Conservation (phyloP, 1,284 basidiomycete species). For the Ceratobasidium theobromae region DNA sequence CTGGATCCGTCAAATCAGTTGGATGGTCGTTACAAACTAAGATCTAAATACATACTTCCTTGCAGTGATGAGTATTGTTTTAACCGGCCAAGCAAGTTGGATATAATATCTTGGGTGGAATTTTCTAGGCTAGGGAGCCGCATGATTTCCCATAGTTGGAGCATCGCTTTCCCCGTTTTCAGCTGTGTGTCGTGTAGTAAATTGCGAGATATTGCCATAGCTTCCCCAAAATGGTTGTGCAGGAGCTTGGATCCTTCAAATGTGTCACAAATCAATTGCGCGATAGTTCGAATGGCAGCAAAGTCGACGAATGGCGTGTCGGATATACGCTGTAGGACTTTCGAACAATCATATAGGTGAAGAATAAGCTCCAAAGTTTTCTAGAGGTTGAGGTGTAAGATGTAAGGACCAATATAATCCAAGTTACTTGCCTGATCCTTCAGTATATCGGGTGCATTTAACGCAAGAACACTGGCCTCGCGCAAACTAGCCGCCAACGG, state of each 20-base stretch:
- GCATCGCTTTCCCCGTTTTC: conserved; percentile 27
- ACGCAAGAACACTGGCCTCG: background rate
- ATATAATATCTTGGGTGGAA: background rate
- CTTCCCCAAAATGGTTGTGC: background rate
- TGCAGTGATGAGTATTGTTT: background rate
- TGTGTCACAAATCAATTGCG: conserved; percentile 33
- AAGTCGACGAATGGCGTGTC: conserved; percentile 39
- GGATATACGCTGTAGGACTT: conserved; percentile 25
- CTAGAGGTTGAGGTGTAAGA: background rate
- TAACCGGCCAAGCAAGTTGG: background rate
- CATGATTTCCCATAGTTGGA: conserved; percentile 25
- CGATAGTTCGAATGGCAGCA: conserved; percentile 48
- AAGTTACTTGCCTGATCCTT: background rate
- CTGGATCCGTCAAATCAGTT: background rate
- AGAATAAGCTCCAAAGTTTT: background rate
- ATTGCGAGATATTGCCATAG: conserved; percentile 32
- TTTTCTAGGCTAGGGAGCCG: background rate
- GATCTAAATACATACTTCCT: background rate
- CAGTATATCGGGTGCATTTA: background rate
- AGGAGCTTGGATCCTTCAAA: background rate
- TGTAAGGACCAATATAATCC: background rate
- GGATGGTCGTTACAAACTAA: background rate
- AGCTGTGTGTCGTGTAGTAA: conserved; percentile 45
- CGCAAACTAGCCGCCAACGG: background rate
- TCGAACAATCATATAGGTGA: conserved; percentile 29